Conservation (phyloP, 2,329 filamentous ascomycete genomes). For the Sporothrix variecibatus region DNA sequence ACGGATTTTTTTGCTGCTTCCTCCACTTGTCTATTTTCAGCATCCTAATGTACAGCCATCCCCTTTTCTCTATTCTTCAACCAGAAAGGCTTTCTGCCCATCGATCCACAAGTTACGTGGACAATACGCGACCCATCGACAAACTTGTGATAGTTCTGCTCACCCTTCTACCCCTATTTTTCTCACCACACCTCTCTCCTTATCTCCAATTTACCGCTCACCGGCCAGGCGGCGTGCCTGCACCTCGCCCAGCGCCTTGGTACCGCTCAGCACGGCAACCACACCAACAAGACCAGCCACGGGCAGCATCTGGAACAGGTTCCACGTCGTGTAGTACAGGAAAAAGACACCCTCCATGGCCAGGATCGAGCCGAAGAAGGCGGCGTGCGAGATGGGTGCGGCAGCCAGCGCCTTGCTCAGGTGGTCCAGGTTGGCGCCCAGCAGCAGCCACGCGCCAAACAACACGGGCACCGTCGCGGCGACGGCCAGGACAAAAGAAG, state of each 20-base stretch:
- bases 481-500: conserved; percentile 76
- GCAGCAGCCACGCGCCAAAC: conserved; percentile 66
- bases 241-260: conserved; percentile 87
- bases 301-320: conserved; percentile 84
- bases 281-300: conserved; percentile 66
- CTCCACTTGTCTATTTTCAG: neutral
- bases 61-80: neutral
- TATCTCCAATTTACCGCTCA: conserved; percentile 48
- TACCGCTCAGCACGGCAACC: conserved; percentile 82
- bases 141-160: neutral
- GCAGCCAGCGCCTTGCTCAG: conserved; percentile 71
- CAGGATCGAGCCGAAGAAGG: conserved; percentile 86
- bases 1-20: neutral
- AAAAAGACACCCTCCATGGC: conserved; percentile 91
- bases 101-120: neutral
- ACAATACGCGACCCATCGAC: too few relatives aligned
- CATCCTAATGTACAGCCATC: neutral
- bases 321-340: conserved; percentile 91
- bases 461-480: conserved; percentile 73
- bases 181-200: neutral
- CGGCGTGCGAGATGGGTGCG: conserved; percentile 76
- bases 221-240: conserved; percentile 83
- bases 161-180: neutral
- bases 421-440: conserved; percentile 84
- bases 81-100: too few relatives aligned